Percentiles rank a stretch among this genome's conserved stretches.
Conservation (phyloP, 2,329 filamentous ascomycete species). For the Neocatenulostroma microsporum region DNA sequence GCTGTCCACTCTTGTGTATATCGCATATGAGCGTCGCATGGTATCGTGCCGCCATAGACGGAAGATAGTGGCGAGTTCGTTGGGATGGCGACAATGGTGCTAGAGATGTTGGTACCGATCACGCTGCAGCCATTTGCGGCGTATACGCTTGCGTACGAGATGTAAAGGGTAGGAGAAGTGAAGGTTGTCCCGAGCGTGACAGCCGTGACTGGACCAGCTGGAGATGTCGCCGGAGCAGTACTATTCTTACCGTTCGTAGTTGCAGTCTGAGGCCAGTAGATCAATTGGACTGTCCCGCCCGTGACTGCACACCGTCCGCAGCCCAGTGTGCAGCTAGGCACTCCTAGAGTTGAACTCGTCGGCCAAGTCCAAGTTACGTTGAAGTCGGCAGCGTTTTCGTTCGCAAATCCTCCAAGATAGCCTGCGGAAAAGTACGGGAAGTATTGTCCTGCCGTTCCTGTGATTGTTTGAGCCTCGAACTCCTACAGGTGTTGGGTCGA, state of each 20-base stretch:
- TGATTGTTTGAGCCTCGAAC: background rate
- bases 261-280: slow-evolving; percentile 16
- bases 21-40: slow-evolving; percentile 6
- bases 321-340: slow-evolving; percentile 13
- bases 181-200: slow-evolving; percentile 13
- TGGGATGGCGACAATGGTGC: slow-evolving; percentile 14
- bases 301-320: slow-evolving; percentile 17
- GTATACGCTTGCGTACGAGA: slow-evolving; percentile 11
- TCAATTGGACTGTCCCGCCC: slow-evolving; percentile 12
- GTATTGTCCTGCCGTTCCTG: background rate
- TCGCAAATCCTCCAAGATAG: background rate
- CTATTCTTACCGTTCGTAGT: slow-evolving; percentile 6
- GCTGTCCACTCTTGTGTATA: slow-evolving; percentile 7
- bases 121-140: slow-evolving; percentile 12
- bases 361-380: slow-evolving; percentile 11
- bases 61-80: slow-evolving; percentile 9
- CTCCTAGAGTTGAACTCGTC: slow-evolving; percentile 9
- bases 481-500: too few species aligned
- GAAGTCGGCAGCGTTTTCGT: background rate
- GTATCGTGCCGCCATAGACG: slow-evolving; percentile 9
- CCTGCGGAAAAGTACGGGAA: background rate
- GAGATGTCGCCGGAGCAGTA: background rate
- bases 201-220: slow-evolving; percentile 8
- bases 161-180: slow-evolving; percentile 14
- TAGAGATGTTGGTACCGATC: slow-evolving; percentile 7